Conservation (phyloP, 2,329 filamentous ascomycete species). For the Fusarium fracticaudum region DNA sequence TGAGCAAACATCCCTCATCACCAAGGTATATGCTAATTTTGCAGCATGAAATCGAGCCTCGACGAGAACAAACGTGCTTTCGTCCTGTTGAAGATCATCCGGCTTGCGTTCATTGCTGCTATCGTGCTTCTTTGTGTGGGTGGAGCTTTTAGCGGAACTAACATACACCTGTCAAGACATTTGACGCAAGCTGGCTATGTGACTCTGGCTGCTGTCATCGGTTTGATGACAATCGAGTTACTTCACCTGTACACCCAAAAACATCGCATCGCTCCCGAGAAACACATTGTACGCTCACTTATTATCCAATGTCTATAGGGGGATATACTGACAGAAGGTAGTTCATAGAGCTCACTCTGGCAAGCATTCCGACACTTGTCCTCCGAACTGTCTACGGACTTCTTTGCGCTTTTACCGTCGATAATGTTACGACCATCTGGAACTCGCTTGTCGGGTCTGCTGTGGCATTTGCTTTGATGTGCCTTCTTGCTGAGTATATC, state of each 20-base stretch:
- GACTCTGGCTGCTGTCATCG: background rate
- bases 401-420: background rate
- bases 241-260: background rate
- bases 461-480: background rate
- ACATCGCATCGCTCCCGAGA: background rate
- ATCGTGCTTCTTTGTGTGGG: background rate
- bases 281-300: background rate
- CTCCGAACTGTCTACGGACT: background rate
- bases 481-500: background rate
- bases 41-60: background rate
- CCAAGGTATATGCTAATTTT: accelerated
- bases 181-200: background rate
- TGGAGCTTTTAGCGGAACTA: background rate
- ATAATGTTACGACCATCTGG: background rate
- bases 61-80: background rate
- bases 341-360: background rate
- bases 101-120: background rate
- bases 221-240: background rate
- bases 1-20: background rate
- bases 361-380: background rate
- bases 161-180: background rate
- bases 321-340: background rate
- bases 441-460: background rate
- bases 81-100: accelerated
- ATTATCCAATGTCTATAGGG: accelerated